Conservation (phyloP, 306 rosid genomes). For the Bauhinia variegata region DNA sequence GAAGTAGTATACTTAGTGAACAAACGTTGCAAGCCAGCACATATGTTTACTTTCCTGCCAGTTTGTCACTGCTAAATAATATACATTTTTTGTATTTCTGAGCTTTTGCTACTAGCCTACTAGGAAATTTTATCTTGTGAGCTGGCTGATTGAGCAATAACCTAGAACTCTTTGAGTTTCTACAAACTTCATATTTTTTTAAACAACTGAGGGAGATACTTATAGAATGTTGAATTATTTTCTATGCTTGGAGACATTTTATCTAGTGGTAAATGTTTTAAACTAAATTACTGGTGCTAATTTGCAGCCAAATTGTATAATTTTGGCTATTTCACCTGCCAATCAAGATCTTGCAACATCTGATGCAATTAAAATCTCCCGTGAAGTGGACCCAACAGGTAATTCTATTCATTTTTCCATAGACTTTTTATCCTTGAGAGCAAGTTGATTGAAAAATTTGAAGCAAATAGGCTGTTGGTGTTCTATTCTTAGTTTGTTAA, state of each 20-base stretch:
- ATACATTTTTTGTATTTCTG: neutral
- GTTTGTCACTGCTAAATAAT: too few species aligned
- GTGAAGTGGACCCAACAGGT: conserved; percentile 97
- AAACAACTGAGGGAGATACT: neutral
- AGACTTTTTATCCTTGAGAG: conserved; percentile 11
- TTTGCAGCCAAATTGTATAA: conserved; percentile 90
- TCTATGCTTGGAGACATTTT: conserved; percentile 23
- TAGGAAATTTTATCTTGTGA: conserved; percentile 7
- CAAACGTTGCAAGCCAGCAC: conserved; percentile 6
- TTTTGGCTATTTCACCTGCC: conserved; percentile 95
- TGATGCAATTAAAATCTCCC: conserved; percentile 93
- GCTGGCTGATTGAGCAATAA: conserved; percentile 2
- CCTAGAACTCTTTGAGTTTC: conserved; percentile 7
- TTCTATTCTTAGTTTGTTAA: conserved; percentile 12
- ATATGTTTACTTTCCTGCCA: conserved; percentile 21
- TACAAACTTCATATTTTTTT: conserved; percentile 8
- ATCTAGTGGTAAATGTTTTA: conserved; percentile 2
- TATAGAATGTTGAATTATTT: neutral
- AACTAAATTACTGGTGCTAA: conserved; percentile 30
- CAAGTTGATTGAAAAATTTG: conserved; percentile 14
- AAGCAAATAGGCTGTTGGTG: conserved; percentile 12
- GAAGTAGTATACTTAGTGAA: neutral
- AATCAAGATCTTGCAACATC: conserved; percentile 99
- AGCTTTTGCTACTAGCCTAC: neutral
- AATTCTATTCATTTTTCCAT: conserved; percentile 30